These are phyloP conservation scores for Dipteronia sinensis DNA, from an alignment of 345 rosid genomes.

Conservation along the genomic window DNA sequence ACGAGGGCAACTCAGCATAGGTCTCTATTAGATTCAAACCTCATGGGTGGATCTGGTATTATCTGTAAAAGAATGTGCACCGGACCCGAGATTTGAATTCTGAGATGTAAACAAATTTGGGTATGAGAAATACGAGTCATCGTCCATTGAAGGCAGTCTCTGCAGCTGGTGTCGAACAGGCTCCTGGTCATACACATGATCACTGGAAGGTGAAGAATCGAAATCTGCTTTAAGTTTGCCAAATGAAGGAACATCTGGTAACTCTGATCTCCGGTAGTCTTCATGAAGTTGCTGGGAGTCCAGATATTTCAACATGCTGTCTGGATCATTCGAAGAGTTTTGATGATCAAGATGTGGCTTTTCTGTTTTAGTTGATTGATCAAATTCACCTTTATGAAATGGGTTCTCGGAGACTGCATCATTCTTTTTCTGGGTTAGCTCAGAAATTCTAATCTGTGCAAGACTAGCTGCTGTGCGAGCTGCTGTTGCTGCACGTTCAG, in stretches of 20 bases:
- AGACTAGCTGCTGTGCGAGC: slow-evolving; percentile 93
- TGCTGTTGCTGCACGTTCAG: slow-evolving; percentile 87
- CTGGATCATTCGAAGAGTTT: slow-evolving; percentile 32
- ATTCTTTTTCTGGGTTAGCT: slow-evolving; percentile 57
- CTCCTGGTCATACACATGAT: slow-evolving; percentile 23
- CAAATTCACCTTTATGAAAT: slow-evolving; percentile 42
- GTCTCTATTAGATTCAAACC: slow-evolving; percentile 13
- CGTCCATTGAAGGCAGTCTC: slow-evolving; percentile 71
- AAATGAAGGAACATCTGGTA: slow-evolving; percentile 35
- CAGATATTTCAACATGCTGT: background rate
- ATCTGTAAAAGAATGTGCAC: slow-evolving; percentile 32
- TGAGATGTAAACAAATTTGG: slow-evolving; percentile 70
- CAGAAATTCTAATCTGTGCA: slow-evolving; percentile 80
- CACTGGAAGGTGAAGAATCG: slow-evolving; percentile 34
- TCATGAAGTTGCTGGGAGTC: slow-evolving; percentile 14
- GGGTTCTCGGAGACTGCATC: slow-evolving; percentile 61
- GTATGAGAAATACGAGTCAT: slow-evolving; percentile 76
- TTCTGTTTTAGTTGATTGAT: slow-evolving; percentile 31
- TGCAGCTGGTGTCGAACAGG: slow-evolving; percentile 54
- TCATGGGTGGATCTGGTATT: slow-evolving; percentile 33
- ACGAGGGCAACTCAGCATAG: background rate
- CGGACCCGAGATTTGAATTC: slow-evolving; percentile 36
- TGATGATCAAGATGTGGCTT: slow-evolving; percentile 42
- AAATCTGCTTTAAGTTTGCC: slow-evolving; percentile 34
- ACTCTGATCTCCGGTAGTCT: slow-evolving; percentile 20